Base-by-base conservation (phyloP, 2,329 filamentous ascomycete species). In the Emergomyces africanus region DNA sequence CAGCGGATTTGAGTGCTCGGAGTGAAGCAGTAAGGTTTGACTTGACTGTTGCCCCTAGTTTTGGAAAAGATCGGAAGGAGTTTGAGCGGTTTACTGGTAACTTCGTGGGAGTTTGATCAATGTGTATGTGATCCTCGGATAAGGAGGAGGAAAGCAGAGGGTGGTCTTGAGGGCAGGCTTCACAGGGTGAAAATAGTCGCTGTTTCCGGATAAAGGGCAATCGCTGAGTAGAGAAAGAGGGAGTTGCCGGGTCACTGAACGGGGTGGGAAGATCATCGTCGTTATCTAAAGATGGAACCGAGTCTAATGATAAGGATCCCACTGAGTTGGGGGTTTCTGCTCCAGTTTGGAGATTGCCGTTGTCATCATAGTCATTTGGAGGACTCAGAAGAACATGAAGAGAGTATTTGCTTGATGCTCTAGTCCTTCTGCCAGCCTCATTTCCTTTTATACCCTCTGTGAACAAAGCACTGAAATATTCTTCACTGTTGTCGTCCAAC, bases 11-110 rank as follows among this genome's bases (percentile, higher is more conserved):
- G 56, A 86, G 77, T 3, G 81, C 82, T 61, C 82, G 79, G 23
- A 86, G 69, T 0, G 83, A 85, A 1, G 82, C 80, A 0, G 83
- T 85, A 49, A 86, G 72, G 61, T 85, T 85, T 0, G 83, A 86
- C 62, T 81, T 84, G 72, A 85, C 82, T 1, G 77, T 79, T 20
- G 74, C 74, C 56, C 72, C 73, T 4, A 76, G 63, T 58, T 77
- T 77, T 50, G 77, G 75, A 44, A 72, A 63, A 66, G 67, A 61
- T 64, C 70, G 61, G 64, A 70, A 61, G 63, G 66, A 42, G 67
- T 65, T 60, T 69, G 69, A 54, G 55, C 28, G 12, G 44, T 71
- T 68, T 39, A 71, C 68, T 30, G 67, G 64, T 15, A 70, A 60
- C 49, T 63, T 55, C 28, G 72, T 66, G 30, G 65, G 59, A 35